A percentile compares a stretch with the other conserved stretches of the same genome.
Conservation (phyloP, 805 yeast species). For the Tetrapisispora fleetii region DNA sequence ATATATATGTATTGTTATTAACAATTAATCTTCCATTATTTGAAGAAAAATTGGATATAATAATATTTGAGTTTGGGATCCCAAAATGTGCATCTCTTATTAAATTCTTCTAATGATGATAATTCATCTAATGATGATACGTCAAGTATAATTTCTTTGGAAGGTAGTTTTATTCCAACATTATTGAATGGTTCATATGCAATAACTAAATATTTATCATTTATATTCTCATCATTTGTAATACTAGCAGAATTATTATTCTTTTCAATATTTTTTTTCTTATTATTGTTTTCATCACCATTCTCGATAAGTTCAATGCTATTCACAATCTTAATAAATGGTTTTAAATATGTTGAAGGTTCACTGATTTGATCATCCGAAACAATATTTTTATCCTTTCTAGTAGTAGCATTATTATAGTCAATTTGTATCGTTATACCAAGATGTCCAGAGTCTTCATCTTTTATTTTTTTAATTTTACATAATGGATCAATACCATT, state of each 20-base stretch:
- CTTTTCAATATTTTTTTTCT: neutral
- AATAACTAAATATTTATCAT: slow-evolving; percentile 51
- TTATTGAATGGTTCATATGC: slow-evolving; percentile 90
- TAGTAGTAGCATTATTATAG: slow-evolving; percentile 36
- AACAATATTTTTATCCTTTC: slow-evolving; percentile 22
- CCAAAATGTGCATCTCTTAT: slow-evolving; percentile 53
- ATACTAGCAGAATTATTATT: neutral
- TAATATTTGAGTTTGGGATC: slow-evolving; percentile 60
- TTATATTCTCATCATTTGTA: slow-evolving; percentile 5
- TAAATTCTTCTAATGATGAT: slow-evolving; percentile 28
- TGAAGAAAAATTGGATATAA: slow-evolving; percentile 60
- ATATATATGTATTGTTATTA: neutral
- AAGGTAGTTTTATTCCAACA: slow-evolving; percentile 64
- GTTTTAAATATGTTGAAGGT: slow-evolving; percentile 32
- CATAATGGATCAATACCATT: slow-evolving; percentile 44
- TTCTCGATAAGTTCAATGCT: slow-evolving; percentile 53
- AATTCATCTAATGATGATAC: slow-evolving; percentile 26
- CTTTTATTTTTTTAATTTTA: slow-evolving; percentile 57
- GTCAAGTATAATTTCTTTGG: slow-evolving; percentile 30
- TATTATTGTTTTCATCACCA: neutral
- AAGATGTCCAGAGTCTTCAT: slow-evolving; percentile 42
- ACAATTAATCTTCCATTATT: neutral
- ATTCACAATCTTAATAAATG: slow-evolving; percentile 61
- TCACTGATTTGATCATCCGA: slow-evolving; percentile 8
- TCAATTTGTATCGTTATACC: slow-evolving; percentile 62